These are phyloP conservation scores for Scytalidium sp. DNA, from an alignment of 2,329 filamentous ascomycete species.

Conservation along the genomic window DNA sequence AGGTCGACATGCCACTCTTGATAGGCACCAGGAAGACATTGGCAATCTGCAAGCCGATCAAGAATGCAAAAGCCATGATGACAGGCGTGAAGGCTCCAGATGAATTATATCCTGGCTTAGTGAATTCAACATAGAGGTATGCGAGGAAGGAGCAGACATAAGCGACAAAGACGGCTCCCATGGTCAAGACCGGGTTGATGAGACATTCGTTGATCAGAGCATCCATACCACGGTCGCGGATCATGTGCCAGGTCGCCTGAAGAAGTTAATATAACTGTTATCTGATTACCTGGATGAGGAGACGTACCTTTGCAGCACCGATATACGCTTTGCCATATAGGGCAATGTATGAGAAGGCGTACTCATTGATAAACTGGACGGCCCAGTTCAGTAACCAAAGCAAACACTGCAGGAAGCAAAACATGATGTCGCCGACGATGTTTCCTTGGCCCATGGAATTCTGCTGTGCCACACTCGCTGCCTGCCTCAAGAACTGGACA, in stretches of 20 bases:
- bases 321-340: conserved; percentile 90
- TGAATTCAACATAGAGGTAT: conserved; percentile 84
- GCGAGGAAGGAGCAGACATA: conserved; percentile 79
- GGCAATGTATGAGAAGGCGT: conserved; percentile 89
- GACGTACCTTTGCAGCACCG: conserved; percentile 71
- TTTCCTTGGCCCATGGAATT: conserved; percentile 66
- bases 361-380: conserved; percentile 84
- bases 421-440: conserved; percentile 61
- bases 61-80: conserved; percentile 79
- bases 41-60: conserved; percentile 86
- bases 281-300: conserved; percentile 1
- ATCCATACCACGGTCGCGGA: conserved; percentile 88
- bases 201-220: conserved; percentile 68
- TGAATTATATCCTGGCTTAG: conserved; percentile 73
- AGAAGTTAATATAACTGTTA: conserved; percentile 2
- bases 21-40: conserved; percentile 88
- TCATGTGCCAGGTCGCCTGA: conserved; percentile 55
- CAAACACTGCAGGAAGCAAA: conserved; percentile 75
- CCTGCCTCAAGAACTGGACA: conserved; percentile 79
- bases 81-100: conserved; percentile 69
- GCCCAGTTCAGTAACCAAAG: conserved; percentile 81
- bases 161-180: conserved; percentile 79
- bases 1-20: conserved; percentile 83
- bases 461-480: conserved; percentile 74
- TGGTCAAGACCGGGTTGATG: conserved; percentile 55